Percentiles rank a stretch among this genome's conserved stretches.
phyloP scores from a whole-genome alignment of 176 grass and related monocot genomes.

The Rhynchospora pubera region DNA sequence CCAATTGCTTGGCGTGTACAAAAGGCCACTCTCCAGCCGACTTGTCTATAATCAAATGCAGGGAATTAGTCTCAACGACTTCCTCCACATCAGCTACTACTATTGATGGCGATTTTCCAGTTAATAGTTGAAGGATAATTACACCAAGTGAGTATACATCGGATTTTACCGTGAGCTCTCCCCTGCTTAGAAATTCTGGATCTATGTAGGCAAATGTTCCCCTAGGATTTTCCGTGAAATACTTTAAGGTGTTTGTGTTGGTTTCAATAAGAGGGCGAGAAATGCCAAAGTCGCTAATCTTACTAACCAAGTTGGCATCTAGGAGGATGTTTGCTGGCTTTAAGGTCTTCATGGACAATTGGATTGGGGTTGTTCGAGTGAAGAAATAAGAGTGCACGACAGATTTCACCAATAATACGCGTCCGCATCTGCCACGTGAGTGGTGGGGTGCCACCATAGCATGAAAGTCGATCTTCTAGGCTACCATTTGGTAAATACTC shows the following conservation, averaged over 20 bases:
- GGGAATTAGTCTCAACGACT: slow-evolving; percentile 19
- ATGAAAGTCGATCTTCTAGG: slow-evolving; percentile 43
- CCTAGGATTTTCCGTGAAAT: slow-evolving; percentile 11
- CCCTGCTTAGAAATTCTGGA: slow-evolving; percentile 36
- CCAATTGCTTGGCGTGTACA: slow-evolving; percentile 41
- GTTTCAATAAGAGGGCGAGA: slow-evolving; percentile 31
- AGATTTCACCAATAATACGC: slow-evolving; percentile 44
- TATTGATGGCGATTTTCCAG: slow-evolving; percentile 20
- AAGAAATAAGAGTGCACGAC: slow-evolving; percentile 53
- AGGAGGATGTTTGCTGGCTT: slow-evolving; percentile 56
- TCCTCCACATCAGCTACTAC: slow-evolving; percentile 34
- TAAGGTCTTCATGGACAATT: slow-evolving; percentile 48
- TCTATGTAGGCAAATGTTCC: slow-evolving; percentile 44
- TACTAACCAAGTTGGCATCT: slow-evolving; percentile 50
- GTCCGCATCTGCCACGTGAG: slow-evolving; percentile 48
- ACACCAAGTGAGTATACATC: slow-evolving; percentile 46
- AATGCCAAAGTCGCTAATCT: slow-evolving; percentile 50
- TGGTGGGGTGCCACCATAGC: slow-evolving; percentile 14
- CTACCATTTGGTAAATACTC: slow-evolving; percentile 54
- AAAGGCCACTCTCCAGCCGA: slow-evolving; percentile 53
- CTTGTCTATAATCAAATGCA: slow-evolving; percentile 29
- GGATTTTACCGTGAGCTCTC: slow-evolving; percentile 32
- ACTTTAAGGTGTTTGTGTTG: slow-evolving; percentile 31
- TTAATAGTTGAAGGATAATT: slow-evolving; percentile 43
- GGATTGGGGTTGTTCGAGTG: slow-evolving; percentile 33